Evolutionary conservation across 106 monocot genomes (phyloP).

Genomic region (Phalaenopsis equestris): DNA sequence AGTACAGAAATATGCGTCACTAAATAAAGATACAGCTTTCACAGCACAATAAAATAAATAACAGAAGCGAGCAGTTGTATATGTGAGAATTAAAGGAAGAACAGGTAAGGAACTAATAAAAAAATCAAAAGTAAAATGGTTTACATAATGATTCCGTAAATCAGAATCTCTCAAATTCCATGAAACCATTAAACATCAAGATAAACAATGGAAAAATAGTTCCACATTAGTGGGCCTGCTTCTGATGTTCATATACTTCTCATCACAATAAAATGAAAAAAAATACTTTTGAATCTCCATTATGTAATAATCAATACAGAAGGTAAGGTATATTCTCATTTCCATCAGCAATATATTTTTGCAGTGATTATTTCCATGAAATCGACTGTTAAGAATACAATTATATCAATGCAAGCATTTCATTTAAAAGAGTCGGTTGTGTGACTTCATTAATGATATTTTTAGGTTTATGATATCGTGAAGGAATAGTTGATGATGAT

Average conservation of each 20-base stretch:
- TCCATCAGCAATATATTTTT: too few species aligned
- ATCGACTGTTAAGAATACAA: too few species aligned
- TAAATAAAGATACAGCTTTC: background rate
- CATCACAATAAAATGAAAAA: too few species aligned
- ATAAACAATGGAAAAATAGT: background rate
- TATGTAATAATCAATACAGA: too few species aligned
- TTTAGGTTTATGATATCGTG: too few species aligned
- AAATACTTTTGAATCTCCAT: too few species aligned
- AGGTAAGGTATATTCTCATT: too few species aligned
- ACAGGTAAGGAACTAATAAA: background rate
- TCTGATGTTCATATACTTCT: background rate
- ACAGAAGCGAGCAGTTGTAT: background rate
- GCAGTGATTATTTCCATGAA: too few species aligned
- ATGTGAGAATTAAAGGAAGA: background rate
- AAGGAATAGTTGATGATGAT: too few species aligned
- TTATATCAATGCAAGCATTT: too few species aligned
- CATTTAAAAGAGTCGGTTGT: too few species aligned
- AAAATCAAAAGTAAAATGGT: background rate
- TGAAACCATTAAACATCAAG: background rate
- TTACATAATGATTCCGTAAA: background rate
- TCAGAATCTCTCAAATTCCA: background rate
- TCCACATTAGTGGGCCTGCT: background rate
- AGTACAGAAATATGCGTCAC: background rate
- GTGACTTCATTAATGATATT: too few species aligned
- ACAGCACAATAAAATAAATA: background rate